Evolutionary conservation across 768 basidiomycete species (phyloP).

Genomic region (Trametes cingulata): DNA sequence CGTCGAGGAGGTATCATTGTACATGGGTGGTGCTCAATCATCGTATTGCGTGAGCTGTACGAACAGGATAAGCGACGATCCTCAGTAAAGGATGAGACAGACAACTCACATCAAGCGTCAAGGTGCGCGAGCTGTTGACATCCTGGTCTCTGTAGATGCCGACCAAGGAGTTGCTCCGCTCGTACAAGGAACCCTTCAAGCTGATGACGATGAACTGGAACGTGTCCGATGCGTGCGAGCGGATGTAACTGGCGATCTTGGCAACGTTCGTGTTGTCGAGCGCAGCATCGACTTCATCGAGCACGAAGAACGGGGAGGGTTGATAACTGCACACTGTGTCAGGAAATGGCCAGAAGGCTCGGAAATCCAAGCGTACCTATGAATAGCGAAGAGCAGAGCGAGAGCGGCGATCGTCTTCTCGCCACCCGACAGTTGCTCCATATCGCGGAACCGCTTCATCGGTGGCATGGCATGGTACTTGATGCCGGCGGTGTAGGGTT

Average conservation of each 20-base stretch:
- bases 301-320: constrained; percentile 95
- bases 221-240: constrained; percentile 73
- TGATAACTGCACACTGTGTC: constrained; percentile 63
- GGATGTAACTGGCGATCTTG: constrained; percentile 92
- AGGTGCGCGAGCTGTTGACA: constrained; percentile 85
- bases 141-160: constrained; percentile 96
- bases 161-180: constrained; percentile 85
- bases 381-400: constrained; percentile 95
- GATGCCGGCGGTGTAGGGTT: constrained; percentile 85
- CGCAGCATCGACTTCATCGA: constrained; percentile 98
- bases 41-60: constrained; percentile 59
- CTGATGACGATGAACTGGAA: constrained; percentile 99
- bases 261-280: constrained; percentile 99
- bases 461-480: constrained; percentile 99
- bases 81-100: neutral
- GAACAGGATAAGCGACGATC: neutral
- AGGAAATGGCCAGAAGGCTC: neutral
- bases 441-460: constrained; percentile 98
- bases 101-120: constrained; percentile 82
- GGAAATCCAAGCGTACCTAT: constrained; percentile 56
- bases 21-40: constrained; percentile 36
- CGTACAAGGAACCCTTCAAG: constrained; percentile 90
- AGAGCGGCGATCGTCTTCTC: constrained; percentile 98
- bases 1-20: neutral
- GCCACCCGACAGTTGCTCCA: constrained; percentile 98